These are phyloP conservation scores for Penicillium sp. DNA, from an alignment of 2,329 filamentous ascomycete genomes.

Conservation along the genomic window DNA sequence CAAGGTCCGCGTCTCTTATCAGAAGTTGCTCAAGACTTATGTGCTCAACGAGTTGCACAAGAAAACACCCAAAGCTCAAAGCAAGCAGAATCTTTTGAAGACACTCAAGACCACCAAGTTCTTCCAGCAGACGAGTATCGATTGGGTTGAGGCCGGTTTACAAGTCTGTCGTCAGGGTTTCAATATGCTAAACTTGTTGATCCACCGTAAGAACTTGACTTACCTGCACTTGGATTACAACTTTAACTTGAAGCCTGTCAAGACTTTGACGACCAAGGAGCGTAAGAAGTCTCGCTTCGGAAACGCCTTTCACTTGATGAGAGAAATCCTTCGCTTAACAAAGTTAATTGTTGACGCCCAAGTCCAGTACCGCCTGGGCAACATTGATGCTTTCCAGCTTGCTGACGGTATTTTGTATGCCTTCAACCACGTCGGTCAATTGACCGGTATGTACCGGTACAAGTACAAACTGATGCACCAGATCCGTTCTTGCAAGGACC, in stretches of 20 bases:
- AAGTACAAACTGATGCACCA: conserved; percentile 99
- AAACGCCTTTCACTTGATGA: conserved; percentile 98
- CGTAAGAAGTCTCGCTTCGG: conserved; percentile 99
- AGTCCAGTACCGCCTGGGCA: conserved; percentile 94
- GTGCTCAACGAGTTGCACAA: conserved; percentile 97
- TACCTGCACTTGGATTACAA: conserved; percentile 99
- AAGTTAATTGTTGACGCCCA: conserved; percentile 98
- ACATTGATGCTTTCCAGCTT: conserved; percentile 98
- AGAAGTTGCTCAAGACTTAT: conserved; percentile 94
- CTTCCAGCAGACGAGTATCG: conserved; percentile 98
- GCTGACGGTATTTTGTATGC: conserved; percentile 98
- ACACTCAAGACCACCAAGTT: conserved; percentile 97
- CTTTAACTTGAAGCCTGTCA: conserved; percentile 98
- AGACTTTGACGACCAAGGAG: conserved; percentile 97
- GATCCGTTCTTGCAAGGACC: conserved; percentile 96
- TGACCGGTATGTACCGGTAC: conserved; percentile 99
- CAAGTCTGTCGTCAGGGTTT: conserved; percentile 98
- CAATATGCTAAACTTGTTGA: conserved; percentile 97
- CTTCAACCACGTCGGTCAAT: conserved; percentile 97
- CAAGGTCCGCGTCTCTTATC: conserved; percentile 96
- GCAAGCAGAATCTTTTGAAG: conserved; percentile 86
- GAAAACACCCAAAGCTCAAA: conserved; percentile 91
- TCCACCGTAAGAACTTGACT: conserved; percentile 96
- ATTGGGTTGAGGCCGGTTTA: conserved; percentile 98
- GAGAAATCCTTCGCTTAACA: conserved; percentile 91